Conservation (phyloP, 169 alveolate genomes). For the Cryptosporidium viatorum region DNA sequence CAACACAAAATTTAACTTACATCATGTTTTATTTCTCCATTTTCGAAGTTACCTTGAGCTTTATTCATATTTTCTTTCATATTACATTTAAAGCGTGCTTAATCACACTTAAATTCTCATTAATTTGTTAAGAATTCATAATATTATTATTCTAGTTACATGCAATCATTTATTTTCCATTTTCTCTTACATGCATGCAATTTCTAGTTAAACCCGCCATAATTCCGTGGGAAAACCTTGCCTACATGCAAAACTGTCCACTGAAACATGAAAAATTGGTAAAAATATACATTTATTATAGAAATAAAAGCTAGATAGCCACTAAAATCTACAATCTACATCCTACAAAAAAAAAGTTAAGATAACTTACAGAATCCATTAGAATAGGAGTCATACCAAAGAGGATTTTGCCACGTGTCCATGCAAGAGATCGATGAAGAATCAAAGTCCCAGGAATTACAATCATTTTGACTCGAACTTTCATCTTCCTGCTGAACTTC, state of each 20-base stretch:
- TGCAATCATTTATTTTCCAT: not conserved
- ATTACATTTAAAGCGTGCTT: not conserved
- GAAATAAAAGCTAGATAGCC: not conserved
- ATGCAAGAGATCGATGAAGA: conserved; percentile 52
- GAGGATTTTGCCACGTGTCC: conserved; percentile 67
- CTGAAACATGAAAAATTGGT: not conserved
- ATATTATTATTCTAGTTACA: not conserved
- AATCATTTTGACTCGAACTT: conserved; percentile 52
- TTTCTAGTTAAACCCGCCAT: not conserved
- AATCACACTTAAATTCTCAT: conserved; percentile 2
- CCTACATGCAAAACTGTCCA: not conserved
- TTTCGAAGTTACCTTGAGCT: conserved; percentile 11
- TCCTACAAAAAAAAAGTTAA: conserved; percentile 4
- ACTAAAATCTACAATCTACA: conserved; percentile 14
- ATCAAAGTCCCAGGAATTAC: conserved; percentile 72
- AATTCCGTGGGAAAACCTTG: not conserved
- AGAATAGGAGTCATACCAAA: conserved; percentile 67
- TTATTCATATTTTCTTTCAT: conserved; percentile 2
- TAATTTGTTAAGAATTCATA: not conserved
- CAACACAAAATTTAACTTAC: conserved; percentile 25
- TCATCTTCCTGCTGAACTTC: conserved; percentile 39
- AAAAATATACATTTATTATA: conserved; percentile 1
- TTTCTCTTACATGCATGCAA: conserved; percentile 37
- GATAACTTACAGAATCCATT: conserved; percentile 61
- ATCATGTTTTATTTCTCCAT: conserved; percentile 13